phyloP scores from a whole-genome alignment of 352 stramenopile genomes.

The Globisporangium carolinianum region DNA sequence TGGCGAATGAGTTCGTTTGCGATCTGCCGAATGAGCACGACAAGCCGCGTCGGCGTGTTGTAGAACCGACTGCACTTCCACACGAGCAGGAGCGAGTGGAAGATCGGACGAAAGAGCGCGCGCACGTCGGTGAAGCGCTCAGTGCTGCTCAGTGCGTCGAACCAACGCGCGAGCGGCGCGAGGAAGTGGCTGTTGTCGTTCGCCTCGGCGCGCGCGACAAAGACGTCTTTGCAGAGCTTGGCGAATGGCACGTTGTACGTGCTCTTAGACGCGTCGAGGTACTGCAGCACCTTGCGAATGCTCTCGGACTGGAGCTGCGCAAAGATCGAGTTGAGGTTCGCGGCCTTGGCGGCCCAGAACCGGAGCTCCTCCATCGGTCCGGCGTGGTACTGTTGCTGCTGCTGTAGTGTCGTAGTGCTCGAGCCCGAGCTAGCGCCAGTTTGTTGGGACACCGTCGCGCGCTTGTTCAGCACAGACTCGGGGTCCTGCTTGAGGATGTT shows the following conservation, averaged over 20 bases:
- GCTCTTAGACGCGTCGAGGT: slow-evolving; percentile 81
- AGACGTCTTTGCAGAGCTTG: slow-evolving; percentile 90
- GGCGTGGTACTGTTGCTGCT: slow-evolving; percentile 29
- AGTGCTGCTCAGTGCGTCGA: slow-evolving; percentile 32
- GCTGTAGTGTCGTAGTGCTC: neutral
- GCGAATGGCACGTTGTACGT: slow-evolving; percentile 91
- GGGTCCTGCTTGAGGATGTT: slow-evolving; percentile 89
- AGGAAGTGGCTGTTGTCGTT: slow-evolving; percentile 88
- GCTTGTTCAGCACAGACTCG: slow-evolving; percentile 63
- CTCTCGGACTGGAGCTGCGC: slow-evolving; percentile 84
- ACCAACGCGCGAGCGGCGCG: slow-evolving; percentile 61
- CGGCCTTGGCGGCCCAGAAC: slow-evolving; percentile 83
- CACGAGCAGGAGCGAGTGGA: slow-evolving; percentile 83
- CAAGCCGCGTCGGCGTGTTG: slow-evolving; percentile 83
- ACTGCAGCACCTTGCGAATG: slow-evolving; percentile 83
- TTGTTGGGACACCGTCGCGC: neutral
- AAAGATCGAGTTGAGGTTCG: slow-evolving; percentile 89
- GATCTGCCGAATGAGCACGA: slow-evolving; percentile 85
- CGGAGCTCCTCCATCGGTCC: slow-evolving; percentile 83
- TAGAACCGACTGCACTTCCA: slow-evolving; percentile 91
- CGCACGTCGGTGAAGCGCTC: slow-evolving; percentile 37
- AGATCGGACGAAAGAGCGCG: slow-evolving; percentile 79
- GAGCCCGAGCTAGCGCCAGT: slow-evolving; percentile 4
- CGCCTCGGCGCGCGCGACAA: slow-evolving; percentile 76
- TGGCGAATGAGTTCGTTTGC: slow-evolving; percentile 87